Base-by-base conservation (phyloP, 345 rosid genomes). In the Mangifera indica region DNA sequence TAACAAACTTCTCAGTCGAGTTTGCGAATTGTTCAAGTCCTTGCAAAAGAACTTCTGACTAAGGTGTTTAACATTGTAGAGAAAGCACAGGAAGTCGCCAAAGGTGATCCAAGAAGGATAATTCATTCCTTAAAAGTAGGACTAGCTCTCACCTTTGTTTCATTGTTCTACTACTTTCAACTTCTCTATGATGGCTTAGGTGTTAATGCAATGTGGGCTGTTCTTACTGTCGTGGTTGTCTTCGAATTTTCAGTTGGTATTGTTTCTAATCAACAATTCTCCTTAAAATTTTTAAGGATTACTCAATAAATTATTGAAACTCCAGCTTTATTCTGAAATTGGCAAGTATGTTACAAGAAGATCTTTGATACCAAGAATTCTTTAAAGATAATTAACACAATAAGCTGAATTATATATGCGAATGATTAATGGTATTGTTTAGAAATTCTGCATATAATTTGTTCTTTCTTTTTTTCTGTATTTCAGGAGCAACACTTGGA, bases 31-130 rank as follows among this genome's bases (percentile, higher is more conserved):
- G 9, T 37, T 37, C 42, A 37, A 37, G 42, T 46, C 61, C 14
- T 52, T 75, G 40, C 75, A 57, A 10, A 24, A 8, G 25, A 66
- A 65, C 32, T 13, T 58, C 0, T 24, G 25, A 34, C 45, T 6
- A 67, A 67, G 49, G 26, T 59, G 2, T n/a, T 40, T 42, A 79
- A 72, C 22, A 13, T 78, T 20, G 56, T 26, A 4, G 65, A 24
- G 32, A 51, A 44, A 32, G 44, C 49, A 12, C 76, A 69, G 76
- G 63, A 82, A 53, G 13, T 81, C 5, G 86, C 74, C 17, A 20
- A 74, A 54, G 86, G 83, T 18, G 84, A 77, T 57, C 89, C 86
- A n/a, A 80, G 85, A 67, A 83, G 83, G 53, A 58, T 79, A 4
- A 34, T 48, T 24, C 91, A 83, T 75, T 77, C 78, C 3, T 25